Base-by-base conservation (phyloP, 176 grass and related monocot species). In the Leersia perrieri region DNA sequence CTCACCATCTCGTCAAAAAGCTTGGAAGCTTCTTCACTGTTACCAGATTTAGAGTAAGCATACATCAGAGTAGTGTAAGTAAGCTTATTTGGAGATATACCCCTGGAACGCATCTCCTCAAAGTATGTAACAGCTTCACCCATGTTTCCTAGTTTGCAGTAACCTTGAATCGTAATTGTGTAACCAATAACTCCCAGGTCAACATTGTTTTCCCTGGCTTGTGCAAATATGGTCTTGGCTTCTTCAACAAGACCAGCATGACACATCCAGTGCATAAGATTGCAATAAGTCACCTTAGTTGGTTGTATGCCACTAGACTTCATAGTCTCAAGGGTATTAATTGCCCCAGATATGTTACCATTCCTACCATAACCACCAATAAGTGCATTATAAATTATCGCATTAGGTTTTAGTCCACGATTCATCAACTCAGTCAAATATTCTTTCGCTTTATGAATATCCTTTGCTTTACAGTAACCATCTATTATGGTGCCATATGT, bases 41-140 rank as follows among this genome's bases (percentile, higher is more conserved):
- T 84, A 13, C 89, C 92, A 66, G 80, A 88, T 89, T 97, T 94
- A 83, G 72, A 86, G 60, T 90, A 92, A 33, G 87, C 94, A 84
- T 83, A 84, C 68, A 97, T 97, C 62, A 97, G 77, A 63, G 66
- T 84, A 49, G 94, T 97, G 70, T 94, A 97, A 65, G 94, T 97
- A 38, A 87, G 22, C 68, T 94, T 97, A 79, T 97, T 97, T 74
- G 92, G 94, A 47, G 77, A 22, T 90, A 97, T 74, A 47, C 66
- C 76, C 77, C 66, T 92, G 55, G 72, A 63, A 34, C 11, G 60
- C 94, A 97, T 97, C 76, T 94, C 87, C 73, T 97, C 72, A 26
- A 92, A 92, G 34, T 90, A 70, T 66, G 80, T 87, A 27, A 55
- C 18, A 61, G 92, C 94, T 90, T 97, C 87, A 85, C 85, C 82